Conservation (phyloP, 169 alveolate species). For the Sarcocystis neurona region DNA sequence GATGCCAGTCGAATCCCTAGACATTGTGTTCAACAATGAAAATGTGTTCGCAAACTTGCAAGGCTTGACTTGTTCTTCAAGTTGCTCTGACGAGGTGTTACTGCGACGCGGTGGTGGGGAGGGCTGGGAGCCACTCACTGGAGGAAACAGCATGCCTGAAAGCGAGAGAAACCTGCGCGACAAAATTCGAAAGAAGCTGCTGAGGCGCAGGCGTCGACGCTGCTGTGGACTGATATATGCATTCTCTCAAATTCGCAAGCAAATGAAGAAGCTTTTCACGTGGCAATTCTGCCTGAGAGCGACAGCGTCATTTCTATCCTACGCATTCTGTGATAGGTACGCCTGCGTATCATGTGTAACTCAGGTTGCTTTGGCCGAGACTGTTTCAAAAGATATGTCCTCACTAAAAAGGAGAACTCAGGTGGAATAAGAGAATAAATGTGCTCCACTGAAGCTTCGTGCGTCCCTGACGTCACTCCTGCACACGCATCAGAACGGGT, state of each 20-base stretch:
- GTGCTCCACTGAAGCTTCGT: too few species aligned
- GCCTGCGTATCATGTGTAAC: not conserved
- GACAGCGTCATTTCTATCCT: not conserved
- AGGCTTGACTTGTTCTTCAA: not conserved
- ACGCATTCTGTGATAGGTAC: conserved; percentile 27
- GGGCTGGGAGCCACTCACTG: conserved; percentile 33
- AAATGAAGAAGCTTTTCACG: not conserved
- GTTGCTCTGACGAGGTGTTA: not conserved
- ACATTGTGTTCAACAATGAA: conserved; percentile 24
- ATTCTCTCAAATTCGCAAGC: not conserved
- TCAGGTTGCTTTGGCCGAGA: not conserved
- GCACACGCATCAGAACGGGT: too few species aligned
- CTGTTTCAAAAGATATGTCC: too few species aligned
- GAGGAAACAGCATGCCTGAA: conserved; percentile 2
- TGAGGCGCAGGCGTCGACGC: not conserved
- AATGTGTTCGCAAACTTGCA: conserved; percentile 11
- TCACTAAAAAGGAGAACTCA: too few species aligned
- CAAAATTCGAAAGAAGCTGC: conserved; percentile 20
- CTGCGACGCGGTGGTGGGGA: conserved; percentile 16
- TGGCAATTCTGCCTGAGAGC: conserved; percentile 5
- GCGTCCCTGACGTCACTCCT: too few species aligned
- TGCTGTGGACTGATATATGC: conserved; percentile 28
- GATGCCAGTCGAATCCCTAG: conserved; percentile 18
- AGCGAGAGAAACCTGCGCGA: conserved; percentile 24
- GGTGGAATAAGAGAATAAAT: too few species aligned